These are phyloP conservation scores for Auriculariales sp. DNA, from an alignment of 768 basidiomycete species.

Conservation along the genomic window DNA sequence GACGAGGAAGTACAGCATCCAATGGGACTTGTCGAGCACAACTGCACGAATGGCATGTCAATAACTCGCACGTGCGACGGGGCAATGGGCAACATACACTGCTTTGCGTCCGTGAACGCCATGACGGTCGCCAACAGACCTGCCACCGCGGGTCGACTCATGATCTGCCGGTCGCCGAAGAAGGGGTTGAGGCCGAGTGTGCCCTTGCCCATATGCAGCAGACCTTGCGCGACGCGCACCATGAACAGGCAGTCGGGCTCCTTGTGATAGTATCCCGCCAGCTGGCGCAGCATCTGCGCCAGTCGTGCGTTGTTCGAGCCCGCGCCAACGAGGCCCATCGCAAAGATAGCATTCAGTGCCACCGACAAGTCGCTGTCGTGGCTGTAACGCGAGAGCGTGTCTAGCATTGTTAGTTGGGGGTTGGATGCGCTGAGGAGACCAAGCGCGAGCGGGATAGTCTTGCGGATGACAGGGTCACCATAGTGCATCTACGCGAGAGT, in stretches of 20 bases:
- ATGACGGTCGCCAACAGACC: slow-evolving; percentile 78
- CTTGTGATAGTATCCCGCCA: slow-evolving; percentile 97
- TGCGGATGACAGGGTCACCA: slow-evolving; percentile 84
- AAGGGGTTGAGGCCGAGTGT: slow-evolving; percentile 95
- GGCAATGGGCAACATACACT: slow-evolving; percentile 44
- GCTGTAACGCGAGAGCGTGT: slow-evolving; percentile 95
- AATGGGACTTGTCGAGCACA: slow-evolving; percentile 88
- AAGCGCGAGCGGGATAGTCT: slow-evolving; percentile 86
- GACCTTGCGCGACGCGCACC: slow-evolving; percentile 87
- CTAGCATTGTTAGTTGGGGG: slow-evolving; percentile 85
- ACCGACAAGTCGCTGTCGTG: slow-evolving; percentile 98
- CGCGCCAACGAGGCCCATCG: slow-evolving; percentile 96
- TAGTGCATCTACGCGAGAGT: slow-evolving; percentile 81
- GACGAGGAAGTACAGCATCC: slow-evolving; percentile 96
- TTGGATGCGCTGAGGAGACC: slow-evolving; percentile 92
- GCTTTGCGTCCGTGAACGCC: slow-evolving; percentile 88
- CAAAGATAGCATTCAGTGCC: slow-evolving; percentile 92
- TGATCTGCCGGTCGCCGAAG: slow-evolving; percentile 81
- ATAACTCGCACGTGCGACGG: not conserved
- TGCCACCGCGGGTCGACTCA: slow-evolving; percentile 80
- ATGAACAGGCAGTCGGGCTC: slow-evolving; percentile 94
- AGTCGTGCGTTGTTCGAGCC: slow-evolving; percentile 98
- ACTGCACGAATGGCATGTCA: slow-evolving; percentile 32
- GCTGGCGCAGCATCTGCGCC: slow-evolving; percentile 92
- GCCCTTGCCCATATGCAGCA: slow-evolving; percentile 99